phyloP scores from a whole-genome alignment of 1,139 yeast genomes.

The Citeromyces siamensis region DNA sequence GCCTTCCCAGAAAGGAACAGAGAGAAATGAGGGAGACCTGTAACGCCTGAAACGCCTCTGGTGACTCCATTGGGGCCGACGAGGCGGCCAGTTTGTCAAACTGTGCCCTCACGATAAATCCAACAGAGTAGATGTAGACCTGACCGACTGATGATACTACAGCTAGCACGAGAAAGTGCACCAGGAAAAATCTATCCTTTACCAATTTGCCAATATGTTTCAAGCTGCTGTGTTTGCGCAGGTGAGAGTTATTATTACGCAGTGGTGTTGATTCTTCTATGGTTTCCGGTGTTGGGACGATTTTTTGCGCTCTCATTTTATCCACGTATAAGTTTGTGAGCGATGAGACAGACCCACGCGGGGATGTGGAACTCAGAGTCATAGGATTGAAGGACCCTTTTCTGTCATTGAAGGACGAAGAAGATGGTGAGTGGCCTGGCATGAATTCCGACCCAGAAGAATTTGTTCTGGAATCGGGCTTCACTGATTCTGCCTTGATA shows the following conservation, averaged over 20 bases:
- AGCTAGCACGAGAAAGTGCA: slow-evolving; percentile 43
- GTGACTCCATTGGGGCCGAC: background rate
- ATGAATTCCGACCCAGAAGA: background rate
- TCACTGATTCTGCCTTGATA: background rate
- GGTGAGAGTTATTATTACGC: slow-evolving; percentile 5
- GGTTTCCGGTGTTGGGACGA: background rate
- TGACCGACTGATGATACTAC: slow-evolving; percentile 65
- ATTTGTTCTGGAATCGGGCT: background rate
- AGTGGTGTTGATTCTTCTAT: background rate
- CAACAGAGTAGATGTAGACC: slow-evolving; percentile 65
- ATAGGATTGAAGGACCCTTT: background rate
- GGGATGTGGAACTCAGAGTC: slow-evolving; percentile 1
- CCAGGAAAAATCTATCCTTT: slow-evolving; percentile 22
- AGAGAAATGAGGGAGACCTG: slow-evolving; percentile 67
- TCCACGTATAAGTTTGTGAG: background rate
- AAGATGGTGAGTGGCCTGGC: slow-evolving; percentile 1
- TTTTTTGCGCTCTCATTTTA: background rate
- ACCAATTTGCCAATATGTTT: slow-evolving; percentile 14
- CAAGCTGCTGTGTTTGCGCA: slow-evolving; percentile 8
- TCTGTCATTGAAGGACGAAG: background rate
- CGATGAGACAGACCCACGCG: background rate
- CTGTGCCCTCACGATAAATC: slow-evolving; percentile 54
- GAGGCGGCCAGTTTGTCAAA: slow-evolving; percentile 7
- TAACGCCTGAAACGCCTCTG: slow-evolving; percentile 37
- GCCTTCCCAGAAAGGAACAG: slow-evolving; percentile 54